Evolutionary conservation across 116 monocot genomes (phyloP).

Genomic region (Trichopus zeylanicus): DNA sequence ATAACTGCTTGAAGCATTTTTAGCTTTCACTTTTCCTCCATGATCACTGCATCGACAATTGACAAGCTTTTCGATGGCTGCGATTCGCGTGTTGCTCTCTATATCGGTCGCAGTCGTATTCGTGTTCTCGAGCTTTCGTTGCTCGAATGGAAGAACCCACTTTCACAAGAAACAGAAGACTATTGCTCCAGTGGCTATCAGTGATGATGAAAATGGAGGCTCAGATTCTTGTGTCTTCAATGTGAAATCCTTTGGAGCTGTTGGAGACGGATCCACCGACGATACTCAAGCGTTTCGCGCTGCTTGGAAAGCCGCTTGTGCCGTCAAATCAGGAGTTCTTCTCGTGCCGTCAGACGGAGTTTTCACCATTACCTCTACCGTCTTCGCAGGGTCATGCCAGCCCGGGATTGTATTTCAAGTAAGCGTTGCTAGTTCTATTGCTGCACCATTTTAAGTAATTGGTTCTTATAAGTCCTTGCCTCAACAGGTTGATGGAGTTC

Average conservation of each 20-base stretch:
- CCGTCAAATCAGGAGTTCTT: slow-evolving; percentile 28
- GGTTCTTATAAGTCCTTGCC: too few species aligned
- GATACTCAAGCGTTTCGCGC: slow-evolving; percentile 57
- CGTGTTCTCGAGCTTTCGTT: not conserved
- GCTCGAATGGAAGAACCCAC: slow-evolving; percentile 28
- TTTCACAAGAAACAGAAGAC: slow-evolving; percentile 26
- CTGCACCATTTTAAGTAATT: too few species aligned
- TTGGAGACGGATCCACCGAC: slow-evolving; percentile 59
- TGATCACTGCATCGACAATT: too few species aligned
- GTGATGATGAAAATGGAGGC: slow-evolving; percentile 5
- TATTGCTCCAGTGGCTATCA: slow-evolving; percentile 11
- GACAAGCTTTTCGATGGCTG: slow-evolving; percentile 3
- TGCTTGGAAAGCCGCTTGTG: slow-evolving; percentile 78
- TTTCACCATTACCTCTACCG: slow-evolving; percentile 64
- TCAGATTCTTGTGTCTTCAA: slow-evolving; percentile 37
- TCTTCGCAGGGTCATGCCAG: slow-evolving; percentile 78
- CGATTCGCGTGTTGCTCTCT: not conserved
- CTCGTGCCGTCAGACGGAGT: slow-evolving; percentile 60
- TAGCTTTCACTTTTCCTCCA: too few species aligned
- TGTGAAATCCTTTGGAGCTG: slow-evolving; percentile 47
- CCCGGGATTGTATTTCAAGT: slow-evolving; percentile 63
- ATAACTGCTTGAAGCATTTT: not conserved
- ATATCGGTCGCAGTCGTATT: slow-evolving; percentile 1
- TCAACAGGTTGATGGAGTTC: slow-evolving; percentile 51
- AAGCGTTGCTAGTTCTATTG: too few species aligned